Conservation (phyloP, 1,284 basidiomycete genomes). For the Baeospora myosura region DNA sequence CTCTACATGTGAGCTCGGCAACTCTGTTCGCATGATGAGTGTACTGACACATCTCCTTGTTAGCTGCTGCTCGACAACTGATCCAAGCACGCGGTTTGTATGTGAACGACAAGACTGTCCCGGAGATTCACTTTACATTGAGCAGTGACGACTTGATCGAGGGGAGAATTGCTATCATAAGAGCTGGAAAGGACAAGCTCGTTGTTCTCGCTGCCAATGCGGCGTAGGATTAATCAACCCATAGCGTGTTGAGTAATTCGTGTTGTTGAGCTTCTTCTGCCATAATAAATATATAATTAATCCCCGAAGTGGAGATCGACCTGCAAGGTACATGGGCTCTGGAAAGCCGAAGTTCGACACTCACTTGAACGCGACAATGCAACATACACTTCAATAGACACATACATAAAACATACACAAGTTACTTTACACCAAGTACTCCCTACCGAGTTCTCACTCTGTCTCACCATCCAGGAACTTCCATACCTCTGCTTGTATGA, state of each 20-base stretch:
- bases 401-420: no score
- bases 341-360: no score
- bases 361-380: no score
- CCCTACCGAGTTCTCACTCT: no score
- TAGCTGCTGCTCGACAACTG: slow-evolving; percentile 51
- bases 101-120: slow-evolving; percentile 35
- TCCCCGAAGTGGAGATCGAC: no score
- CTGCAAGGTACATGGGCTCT: no score
- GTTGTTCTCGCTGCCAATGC: slow-evolving; percentile 43
- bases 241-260: no score
- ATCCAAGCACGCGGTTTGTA: slow-evolving; percentile 41
- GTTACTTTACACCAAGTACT: no score
- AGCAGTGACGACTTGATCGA: slow-evolving; percentile 52
- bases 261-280: no score
- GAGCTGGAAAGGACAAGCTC: slow-evolving; percentile 71
- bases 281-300: no score
- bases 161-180: slow-evolving; percentile 56
- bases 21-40: background rate
- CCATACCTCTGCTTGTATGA: slow-evolving; percentile 30
- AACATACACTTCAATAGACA: no score
- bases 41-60: background rate
- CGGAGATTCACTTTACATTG: slow-evolving; percentile 36
- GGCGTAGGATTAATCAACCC: slow-evolving; percentile 2
- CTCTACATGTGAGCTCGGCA: slow-evolving; percentile 44
- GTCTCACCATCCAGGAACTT: slow-evolving; percentile 32